These are phyloP conservation scores for Ceratobasidium theobromae DNA, from an alignment of 1,284 basidiomycete genomes.

Conservation along the genomic window DNA sequence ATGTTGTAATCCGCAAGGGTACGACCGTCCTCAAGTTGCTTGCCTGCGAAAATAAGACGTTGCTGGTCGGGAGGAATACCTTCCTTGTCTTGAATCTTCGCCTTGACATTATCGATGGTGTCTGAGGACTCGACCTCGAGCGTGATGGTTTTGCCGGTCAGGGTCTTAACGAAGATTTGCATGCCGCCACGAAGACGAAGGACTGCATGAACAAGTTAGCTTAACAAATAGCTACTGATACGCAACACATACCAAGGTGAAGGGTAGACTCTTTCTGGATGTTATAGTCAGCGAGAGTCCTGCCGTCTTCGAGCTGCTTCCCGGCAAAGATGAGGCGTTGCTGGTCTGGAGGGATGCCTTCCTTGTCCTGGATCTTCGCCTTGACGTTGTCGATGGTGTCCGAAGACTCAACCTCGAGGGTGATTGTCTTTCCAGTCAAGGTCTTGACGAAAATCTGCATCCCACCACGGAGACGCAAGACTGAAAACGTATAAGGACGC, in stretches of 20 bases:
- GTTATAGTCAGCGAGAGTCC: constrained; percentile 58
- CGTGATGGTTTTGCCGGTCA: no score
- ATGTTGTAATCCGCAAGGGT: constrained; percentile 51
- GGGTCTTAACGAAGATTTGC: no score
- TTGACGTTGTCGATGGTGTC: no score
- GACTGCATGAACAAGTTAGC: constrained; percentile 39
- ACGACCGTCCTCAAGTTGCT: constrained; percentile 42
- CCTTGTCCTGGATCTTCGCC: no score
- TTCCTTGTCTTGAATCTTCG: no score
- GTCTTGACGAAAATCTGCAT: constrained; percentile 54
- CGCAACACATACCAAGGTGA: constrained; percentile 37
- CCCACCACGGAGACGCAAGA: constrained; percentile 52
- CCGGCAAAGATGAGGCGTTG: no score
- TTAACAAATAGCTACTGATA: constrained; percentile 50
- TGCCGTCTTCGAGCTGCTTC: constrained; percentile 60
- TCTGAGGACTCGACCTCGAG: no score
- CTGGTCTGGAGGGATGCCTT: no score
- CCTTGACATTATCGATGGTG: no score
- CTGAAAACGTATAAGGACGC: constrained; percentile 47
- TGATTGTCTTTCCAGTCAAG: constrained; percentile 60
- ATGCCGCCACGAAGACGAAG: constrained; percentile 35
- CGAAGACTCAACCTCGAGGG: no score
- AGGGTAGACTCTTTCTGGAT: constrained; percentile 53
- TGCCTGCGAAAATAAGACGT: no score
- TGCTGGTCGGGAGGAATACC: no score